Conservation (phyloP, 306 rosid genomes). For the Vicia faba region DNA sequence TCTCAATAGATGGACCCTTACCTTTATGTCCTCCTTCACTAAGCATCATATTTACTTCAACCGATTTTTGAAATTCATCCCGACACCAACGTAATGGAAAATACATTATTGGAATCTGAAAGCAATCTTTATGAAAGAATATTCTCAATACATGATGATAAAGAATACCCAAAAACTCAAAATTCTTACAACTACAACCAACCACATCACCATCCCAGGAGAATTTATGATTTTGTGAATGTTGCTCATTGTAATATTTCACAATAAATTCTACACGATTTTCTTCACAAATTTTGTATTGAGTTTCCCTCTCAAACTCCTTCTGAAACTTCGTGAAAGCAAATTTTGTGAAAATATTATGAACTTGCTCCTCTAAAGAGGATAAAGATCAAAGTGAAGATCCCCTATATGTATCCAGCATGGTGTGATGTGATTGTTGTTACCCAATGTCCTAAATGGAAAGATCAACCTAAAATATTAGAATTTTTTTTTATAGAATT, state of each 20-base stretch:
- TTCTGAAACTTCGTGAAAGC: not conserved
- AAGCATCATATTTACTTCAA: not conserved
- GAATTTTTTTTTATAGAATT: not conserved
- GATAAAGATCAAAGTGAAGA: not conserved
- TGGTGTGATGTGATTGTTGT: not conserved
- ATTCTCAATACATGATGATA: not conserved
- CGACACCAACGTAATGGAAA: not conserved
- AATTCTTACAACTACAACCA: not conserved
- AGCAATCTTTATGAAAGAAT: slow-evolving; percentile 7
- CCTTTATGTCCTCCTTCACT: not conserved
- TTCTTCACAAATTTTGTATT: slow-evolving; percentile 7
- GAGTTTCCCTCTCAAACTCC: slow-evolving; percentile 14
- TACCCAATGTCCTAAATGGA: not conserved
- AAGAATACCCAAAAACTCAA: not conserved
- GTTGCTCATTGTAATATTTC: not conserved
- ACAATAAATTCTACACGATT: not conserved
- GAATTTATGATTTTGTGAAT: not conserved
- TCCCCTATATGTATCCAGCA: not conserved
- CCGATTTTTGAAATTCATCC: not conserved
- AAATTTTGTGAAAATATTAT: not conserved
- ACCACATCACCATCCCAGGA: not conserved
- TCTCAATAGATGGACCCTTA: not conserved
- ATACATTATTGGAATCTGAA: not conserved
- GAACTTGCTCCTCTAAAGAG: not conserved
- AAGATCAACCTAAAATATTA: not conserved